phyloP scores from a whole-genome alignment of 805 yeast genomes.

The Pichia heedii region DNA sequence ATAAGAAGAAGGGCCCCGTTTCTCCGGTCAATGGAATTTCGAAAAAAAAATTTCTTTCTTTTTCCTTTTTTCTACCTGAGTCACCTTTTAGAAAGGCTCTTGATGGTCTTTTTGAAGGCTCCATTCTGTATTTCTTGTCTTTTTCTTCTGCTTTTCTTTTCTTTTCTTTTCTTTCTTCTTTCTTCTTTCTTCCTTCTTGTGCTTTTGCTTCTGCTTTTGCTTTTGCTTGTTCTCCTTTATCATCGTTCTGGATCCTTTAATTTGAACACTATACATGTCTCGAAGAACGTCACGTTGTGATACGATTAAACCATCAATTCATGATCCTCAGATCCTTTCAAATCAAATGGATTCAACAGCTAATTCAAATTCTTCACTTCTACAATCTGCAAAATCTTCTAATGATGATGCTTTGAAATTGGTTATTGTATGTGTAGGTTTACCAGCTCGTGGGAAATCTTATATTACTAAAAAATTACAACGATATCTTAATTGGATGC shows the following conservation, averaged over 20 bases:
- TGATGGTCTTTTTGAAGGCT: no score
- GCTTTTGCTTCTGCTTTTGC: no score
- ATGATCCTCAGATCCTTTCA: background rate
- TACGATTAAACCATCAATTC: background rate
- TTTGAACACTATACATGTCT: no score
- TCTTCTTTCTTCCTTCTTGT: no score
- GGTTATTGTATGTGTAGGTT: conserved; percentile 63
- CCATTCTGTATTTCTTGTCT: no score
- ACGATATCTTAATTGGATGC: conserved; percentile 49
- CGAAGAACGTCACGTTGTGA: background rate
- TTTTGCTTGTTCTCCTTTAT: no score
- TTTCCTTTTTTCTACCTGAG: no score
- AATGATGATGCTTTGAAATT: conserved; percentile 32
- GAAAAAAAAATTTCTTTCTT: no score
- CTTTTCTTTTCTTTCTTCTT: background rate
- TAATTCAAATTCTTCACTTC: background rate
- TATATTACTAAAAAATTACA: conserved; percentile 59
- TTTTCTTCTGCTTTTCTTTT: no score
- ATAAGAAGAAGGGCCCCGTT: background rate
- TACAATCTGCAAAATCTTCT: background rate
- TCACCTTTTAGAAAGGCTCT: no score
- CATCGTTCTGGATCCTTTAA: no score
- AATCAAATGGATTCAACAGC: background rate
- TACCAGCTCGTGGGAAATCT: conserved; percentile 73
- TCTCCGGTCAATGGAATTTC: conserved; percentile 3